A percentile compares a stretch with the other conserved stretches of the same genome.
phyloP scores from a whole-genome alignment of 2,329 filamentous ascomycete genomes.

The Dothidotthia symphoricarpi region DNA sequence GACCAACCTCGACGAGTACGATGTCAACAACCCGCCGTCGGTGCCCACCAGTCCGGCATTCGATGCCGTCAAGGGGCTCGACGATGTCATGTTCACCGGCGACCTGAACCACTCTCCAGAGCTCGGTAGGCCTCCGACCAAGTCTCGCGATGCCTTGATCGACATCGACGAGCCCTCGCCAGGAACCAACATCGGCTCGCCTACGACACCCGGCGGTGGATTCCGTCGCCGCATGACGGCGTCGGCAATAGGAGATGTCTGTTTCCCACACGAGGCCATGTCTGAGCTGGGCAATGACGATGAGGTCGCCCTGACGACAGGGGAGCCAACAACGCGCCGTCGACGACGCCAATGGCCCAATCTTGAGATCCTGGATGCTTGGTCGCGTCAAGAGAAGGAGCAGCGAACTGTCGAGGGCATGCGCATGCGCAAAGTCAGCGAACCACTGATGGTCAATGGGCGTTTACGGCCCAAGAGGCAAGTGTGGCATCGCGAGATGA shows the following conservation, averaged over 20 bases:
- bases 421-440: slow-evolving; percentile 85
- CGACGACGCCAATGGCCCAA: slow-evolving; percentile 75
- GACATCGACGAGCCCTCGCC: slow-evolving; percentile 57
- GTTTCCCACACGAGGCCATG: slow-evolving; percentile 77
- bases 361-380: slow-evolving; percentile 78
- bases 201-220: slow-evolving; percentile 20
- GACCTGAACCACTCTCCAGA: slow-evolving; percentile 49
- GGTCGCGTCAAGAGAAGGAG: slow-evolving; percentile 88
- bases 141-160: slow-evolving; percentile 49
- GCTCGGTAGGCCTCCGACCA: slow-evolving; percentile 14
- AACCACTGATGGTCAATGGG: slow-evolving; percentile 89
- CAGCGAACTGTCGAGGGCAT: slow-evolving; percentile 73
- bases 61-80: slow-evolving; percentile 53
- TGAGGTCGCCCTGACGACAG: slow-evolving; percentile 50
- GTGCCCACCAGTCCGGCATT: slow-evolving; percentile 58
- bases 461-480: slow-evolving; percentile 74
- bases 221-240: slow-evolving; percentile 45
- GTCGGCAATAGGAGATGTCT: slow-evolving; percentile 81
- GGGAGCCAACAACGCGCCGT: slow-evolving; percentile 46
- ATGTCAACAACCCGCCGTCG: slow-evolving; percentile 66
- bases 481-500: slow-evolving; percentile 82
- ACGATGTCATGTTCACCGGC: slow-evolving; percentile 68
- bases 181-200: slow-evolving; percentile 33
- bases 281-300: slow-evolving; percentile 83
- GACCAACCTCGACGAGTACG: slow-evolving; percentile 48